Evolutionary conservation across 441 rosid genomes (phyloP).

Genomic region (Cnidoscolus chayamansa): DNA sequence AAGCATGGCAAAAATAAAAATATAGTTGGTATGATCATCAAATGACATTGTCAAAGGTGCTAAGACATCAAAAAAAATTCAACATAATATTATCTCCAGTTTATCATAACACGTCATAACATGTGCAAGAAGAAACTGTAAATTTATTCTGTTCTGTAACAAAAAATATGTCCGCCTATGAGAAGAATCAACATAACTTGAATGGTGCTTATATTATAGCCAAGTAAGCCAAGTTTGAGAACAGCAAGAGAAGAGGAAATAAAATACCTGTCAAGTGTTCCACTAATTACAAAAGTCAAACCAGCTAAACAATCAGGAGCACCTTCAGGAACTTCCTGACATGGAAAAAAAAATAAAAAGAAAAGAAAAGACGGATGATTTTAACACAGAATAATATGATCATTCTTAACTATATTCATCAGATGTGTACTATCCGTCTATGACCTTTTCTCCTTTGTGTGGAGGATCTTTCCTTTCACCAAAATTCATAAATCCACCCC

Average conservation of each 20-base stretch:
- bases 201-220: background rate
- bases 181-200: background rate
- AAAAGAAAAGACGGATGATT: slow-evolving; percentile 20
- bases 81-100: slow-evolving; percentile 6
- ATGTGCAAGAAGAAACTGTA: background rate
- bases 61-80: background rate
- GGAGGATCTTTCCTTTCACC: slow-evolving; percentile 99
- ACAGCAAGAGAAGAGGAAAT: slow-evolving; percentile 15
- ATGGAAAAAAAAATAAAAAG: background rate
- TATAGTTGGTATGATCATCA: background rate
- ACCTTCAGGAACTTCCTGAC: slow-evolving; percentile 98
- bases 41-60: background rate
- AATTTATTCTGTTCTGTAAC: background rate
- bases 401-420: slow-evolving; percentile 4
- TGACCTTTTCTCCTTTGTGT: slow-evolving; percentile 96
- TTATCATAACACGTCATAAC: slow-evolving; percentile 6
- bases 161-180: background rate
- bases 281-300: slow-evolving; percentile 90
- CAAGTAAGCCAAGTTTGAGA: slow-evolving; percentile 8
- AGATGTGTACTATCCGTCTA: slow-evolving; percentile 11
- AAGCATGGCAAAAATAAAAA: slow-evolving; percentile 25
- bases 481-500: slow-evolving; percentile 90
- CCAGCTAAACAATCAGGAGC: slow-evolving; percentile 81
- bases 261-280: slow-evolving; percentile 95
- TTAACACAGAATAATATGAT: slow-evolving; percentile 16